phyloP scores from a whole-genome alignment of 1,284 basidiomycete genomes.

The Trichosporon coremiiforme region DNA sequence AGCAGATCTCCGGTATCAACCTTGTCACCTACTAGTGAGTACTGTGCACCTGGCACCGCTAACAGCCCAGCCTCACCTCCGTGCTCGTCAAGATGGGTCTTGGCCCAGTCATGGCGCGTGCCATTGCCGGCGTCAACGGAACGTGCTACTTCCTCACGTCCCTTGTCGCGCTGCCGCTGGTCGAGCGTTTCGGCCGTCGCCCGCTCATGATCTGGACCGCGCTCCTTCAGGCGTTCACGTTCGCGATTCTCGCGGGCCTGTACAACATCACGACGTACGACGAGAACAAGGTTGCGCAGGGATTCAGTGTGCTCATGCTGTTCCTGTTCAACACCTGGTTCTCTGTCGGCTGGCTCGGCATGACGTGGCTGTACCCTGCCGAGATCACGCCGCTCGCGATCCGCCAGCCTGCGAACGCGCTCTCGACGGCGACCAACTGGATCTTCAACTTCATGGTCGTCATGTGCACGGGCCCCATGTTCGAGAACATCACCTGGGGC shows the following conservation, averaged over 20 bases:
- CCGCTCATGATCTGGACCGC: conserved; percentile 51
- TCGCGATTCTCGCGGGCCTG: conserved; percentile 49
- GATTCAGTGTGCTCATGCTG: conserved; percentile 52
- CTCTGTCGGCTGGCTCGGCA: conserved; percentile 49
- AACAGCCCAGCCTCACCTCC: conserved; percentile 39
- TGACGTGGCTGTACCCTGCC: conserved; percentile 52
- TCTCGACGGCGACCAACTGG: conserved; percentile 66
- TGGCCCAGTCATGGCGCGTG: conserved; percentile 40
- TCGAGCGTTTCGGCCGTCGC: conserved; percentile 48
- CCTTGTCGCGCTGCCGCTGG: conserved; percentile 45
- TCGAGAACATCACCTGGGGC: conserved; percentile 46
- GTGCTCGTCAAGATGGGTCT: conserved; percentile 49
- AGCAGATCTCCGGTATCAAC: conserved; percentile 53
- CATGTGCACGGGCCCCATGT: conserved; percentile 48
- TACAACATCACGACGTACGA: conserved; percentile 36
- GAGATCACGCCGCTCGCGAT: conserved; percentile 60
- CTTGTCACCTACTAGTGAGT: conserved; percentile 37
- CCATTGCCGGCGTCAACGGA: conserved; percentile 51
- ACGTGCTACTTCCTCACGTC: conserved; percentile 56
- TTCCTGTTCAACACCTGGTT: conserved; percentile 57
- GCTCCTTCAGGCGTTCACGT: conserved; percentile 36
- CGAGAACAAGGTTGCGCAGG: conserved; percentile 47
- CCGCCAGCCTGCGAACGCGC: conserved; percentile 68
- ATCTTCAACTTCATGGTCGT: conserved; percentile 45
- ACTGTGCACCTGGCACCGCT: background rate